phyloP scores from a whole-genome alignment of 805 yeast species.

The Saturnispora serradocipensis region DNA sequence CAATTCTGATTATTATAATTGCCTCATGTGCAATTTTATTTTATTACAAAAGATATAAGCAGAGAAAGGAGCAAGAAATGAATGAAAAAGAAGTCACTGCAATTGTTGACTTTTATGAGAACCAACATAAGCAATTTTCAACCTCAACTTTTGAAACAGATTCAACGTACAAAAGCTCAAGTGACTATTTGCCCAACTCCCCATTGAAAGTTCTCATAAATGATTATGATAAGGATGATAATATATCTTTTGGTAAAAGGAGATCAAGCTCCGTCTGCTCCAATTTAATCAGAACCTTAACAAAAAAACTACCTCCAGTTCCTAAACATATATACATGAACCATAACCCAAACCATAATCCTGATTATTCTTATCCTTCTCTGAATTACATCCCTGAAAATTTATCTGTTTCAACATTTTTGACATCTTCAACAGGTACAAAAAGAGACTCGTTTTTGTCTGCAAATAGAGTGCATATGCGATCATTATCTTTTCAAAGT shows the following conservation, averaged over 20 bases:
- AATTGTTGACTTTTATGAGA: slow-evolving; percentile 27
- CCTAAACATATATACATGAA: slow-evolving; percentile 9
- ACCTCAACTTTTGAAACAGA: slow-evolving; percentile 16
- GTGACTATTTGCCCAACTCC: slow-evolving; percentile 8
- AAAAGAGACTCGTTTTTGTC: not conserved
- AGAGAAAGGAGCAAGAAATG: slow-evolving; percentile 20
- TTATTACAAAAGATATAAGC: slow-evolving; percentile 23
- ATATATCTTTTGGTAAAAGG: slow-evolving; percentile 32
- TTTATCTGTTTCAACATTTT: slow-evolving; percentile 13
- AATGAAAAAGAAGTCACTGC: slow-evolving; percentile 24
- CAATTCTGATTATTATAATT: slow-evolving; percentile 31
- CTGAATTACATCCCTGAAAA: slow-evolving; percentile 16
- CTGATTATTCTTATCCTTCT: slow-evolving; percentile 8
- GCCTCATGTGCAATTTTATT: slow-evolving; percentile 24
- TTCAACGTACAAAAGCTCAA: slow-evolving; percentile 6
- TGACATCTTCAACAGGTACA: slow-evolving; percentile 5
- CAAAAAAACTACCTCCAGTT: slow-evolving; percentile 9
- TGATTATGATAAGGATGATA: slow-evolving; percentile 32
- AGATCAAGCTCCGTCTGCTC: not conserved
- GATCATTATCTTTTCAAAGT: not conserved
- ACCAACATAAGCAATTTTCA: slow-evolving; percentile 18
- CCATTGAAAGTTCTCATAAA: slow-evolving; percentile 20
- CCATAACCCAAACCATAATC: slow-evolving; percentile 8
- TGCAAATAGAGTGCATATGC: not conserved
- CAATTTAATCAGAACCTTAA: slow-evolving; percentile 1